Evolutionary conservation across 2,329 filamentous ascomycete species (phyloP), one percentile per base, ranked within the genome.

Genomic region (Botryosphaeria agaves): DNA sequence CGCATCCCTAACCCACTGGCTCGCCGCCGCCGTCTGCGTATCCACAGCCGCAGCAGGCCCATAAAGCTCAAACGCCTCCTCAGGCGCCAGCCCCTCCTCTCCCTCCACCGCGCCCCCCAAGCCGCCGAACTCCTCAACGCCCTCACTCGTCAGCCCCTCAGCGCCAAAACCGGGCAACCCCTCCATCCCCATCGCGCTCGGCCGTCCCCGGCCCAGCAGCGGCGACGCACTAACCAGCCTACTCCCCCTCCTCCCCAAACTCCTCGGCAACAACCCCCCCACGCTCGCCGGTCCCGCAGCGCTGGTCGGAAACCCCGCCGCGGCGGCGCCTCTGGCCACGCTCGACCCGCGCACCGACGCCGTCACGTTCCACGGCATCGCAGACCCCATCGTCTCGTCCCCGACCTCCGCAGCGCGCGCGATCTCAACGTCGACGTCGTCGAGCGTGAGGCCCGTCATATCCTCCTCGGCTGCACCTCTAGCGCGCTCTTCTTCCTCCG

Each of bases 291-390:
- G 36, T 5, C 44, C 38, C 12, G 40, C 41, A 9, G 45, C 32
- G 9, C 53, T 45, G 14, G 50, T 53, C 5, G 43, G 43, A 9
- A 36, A 41, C 19, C 47, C 51, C 4, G 40, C 41, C 6, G 48
- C 56, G 16, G n/a, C 18, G 15, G 18, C 24, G 11, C 14, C 20
- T 26, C 3, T 34, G 24, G 4, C 47, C 26, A 50, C 41, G 17
- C 51, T 57, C 23, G 69, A 72, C 31, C 63, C 63, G 31, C 62
- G 58, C 4, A 62, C 44, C 2, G 68, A 71, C 3, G 65, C 61
- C 5, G 61, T 68, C 26, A 66, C 54, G 38, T 79, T 79, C 75
- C 75, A 80, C 7, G 75, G 75, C 62, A 79, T 72, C n/a, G 64
- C 55, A 4, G 66, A 69, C 15, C 69, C 69, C 17, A 68, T 28